Base-by-base conservation (phyloP, 2,329 filamentous ascomycete species). In the Pestalotiopsis sp. region DNA sequence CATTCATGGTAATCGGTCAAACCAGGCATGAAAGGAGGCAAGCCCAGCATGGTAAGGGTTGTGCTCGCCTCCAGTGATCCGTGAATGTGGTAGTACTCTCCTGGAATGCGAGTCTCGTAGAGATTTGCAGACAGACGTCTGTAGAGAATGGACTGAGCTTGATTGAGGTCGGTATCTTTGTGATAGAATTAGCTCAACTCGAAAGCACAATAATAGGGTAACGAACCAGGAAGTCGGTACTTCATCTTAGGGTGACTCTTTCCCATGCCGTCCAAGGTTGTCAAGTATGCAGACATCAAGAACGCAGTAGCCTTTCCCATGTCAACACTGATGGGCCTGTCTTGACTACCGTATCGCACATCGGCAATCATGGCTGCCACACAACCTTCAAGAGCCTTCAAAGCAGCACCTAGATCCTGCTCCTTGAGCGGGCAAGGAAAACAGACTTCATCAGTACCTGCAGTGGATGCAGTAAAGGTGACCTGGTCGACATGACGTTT, bases 41-140 rank as follows among this genome's bases (percentile, higher is more conserved):
- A 80, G 0, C 90, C 91, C 72, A 93, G 86, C 91, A 93, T 93
- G 59, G 87, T 84, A 36, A 93, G 80, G 0, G 91, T 92, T 7
- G 87, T 90, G 11, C 88, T 90, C 3, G 92, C 91, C 72, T 93
- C 91, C 0, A 94, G 80, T 0, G 91, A 93, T 59, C 92, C 91
- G 76, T 93, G 92, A 31, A 93, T 91, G 74, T 94, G 92, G 75
- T 92, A 94, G 74, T 89, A 93, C 75, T 91, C 85, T n/a, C 86
- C 88, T 1, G 83, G 80, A n/a, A 83, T 85, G 76, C 88, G 90
- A 9, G 91, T 93, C 73, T 87, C 84, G 79, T 93, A 93, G 1
- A 93, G 80, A 70, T 93, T 93, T 14, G 91, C 91, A 12, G 91
- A 92, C 78, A 93, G 84, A 70, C 92, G 89, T 11, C 92, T 87